Conservation (phyloP, 2,329 filamentous ascomycete species). For the Colletotrichum sojae region DNA sequence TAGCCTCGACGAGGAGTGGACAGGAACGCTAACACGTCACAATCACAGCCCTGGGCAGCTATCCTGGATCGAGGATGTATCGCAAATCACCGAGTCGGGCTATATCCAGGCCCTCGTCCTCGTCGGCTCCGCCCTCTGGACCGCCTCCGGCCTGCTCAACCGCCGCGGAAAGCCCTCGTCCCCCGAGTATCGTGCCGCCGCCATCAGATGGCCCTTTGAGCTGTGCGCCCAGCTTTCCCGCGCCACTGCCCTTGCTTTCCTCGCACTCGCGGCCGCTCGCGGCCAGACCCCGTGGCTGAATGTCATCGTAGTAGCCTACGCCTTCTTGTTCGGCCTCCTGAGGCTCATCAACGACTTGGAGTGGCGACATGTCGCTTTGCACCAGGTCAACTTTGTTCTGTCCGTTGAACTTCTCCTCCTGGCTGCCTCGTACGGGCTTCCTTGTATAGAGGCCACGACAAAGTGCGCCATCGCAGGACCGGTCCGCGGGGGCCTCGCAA, state of each 20-base stretch:
- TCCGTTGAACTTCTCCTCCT: slow-evolving; percentile 54
- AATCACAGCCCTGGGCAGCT: slow-evolving; percentile 28
- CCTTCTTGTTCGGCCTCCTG: slow-evolving; percentile 59
- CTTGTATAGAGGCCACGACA: slow-evolving; percentile 57
- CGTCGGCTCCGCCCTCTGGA: slow-evolving; percentile 53
- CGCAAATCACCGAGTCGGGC: slow-evolving; percentile 57
- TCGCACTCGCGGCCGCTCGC: slow-evolving; percentile 53
- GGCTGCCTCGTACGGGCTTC: slow-evolving; percentile 55
- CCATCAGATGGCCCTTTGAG: slow-evolving; percentile 59
- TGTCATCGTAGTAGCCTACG: slow-evolving; percentile 55
- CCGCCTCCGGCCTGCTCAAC: slow-evolving; percentile 51
- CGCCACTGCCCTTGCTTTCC: slow-evolving; percentile 55
- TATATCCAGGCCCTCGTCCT: slow-evolving; percentile 56
- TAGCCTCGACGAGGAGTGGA: not conserved
- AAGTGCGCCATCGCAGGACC: slow-evolving; percentile 46
- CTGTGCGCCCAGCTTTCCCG: slow-evolving; percentile 58
- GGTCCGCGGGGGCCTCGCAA: slow-evolving; percentile 52
- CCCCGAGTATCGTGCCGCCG: slow-evolving; percentile 52
- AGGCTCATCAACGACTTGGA: slow-evolving; percentile 57
- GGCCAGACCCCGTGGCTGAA: slow-evolving; percentile 54
- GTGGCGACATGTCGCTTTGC: slow-evolving; percentile 62
- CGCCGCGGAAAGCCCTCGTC: slow-evolving; percentile 47
- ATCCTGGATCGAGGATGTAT: slow-evolving; percentile 56
- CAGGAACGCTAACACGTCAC: slow-evolving; percentile 12
- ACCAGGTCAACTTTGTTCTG: slow-evolving; percentile 64